phyloP scores from a whole-genome alignment of 176 grass and related monocot genomes.

The Chloris gayana region DNA sequence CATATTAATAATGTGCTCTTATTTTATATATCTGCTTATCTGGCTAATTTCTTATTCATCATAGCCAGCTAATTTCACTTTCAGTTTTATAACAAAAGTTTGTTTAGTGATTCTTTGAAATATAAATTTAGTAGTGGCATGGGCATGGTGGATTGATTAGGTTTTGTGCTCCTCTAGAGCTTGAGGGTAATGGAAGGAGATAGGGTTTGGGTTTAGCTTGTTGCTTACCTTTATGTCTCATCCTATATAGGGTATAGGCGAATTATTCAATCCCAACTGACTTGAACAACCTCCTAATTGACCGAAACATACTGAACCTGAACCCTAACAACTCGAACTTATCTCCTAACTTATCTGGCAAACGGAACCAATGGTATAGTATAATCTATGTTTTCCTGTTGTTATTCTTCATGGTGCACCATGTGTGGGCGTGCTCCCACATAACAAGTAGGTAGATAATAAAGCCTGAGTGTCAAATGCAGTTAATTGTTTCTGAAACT shows the following conservation, averaged over 20 bases:
- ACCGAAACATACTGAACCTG: neutral
- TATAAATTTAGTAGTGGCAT: neutral
- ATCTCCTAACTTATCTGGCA: neutral
- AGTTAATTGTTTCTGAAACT: neutral
- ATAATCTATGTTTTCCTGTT: too few species aligned
- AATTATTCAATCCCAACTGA: neutral
- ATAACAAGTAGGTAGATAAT: neutral
- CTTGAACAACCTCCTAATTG: neutral
- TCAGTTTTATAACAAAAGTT: constrained; percentile 12
- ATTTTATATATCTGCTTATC: too few species aligned
- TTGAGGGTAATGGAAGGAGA: neutral
- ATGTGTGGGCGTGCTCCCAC: neutral
- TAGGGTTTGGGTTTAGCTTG: neutral
- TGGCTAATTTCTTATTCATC: neutral
- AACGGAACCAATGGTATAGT: too few species aligned
- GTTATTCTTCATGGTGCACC: neutral
- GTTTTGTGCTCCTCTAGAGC: neutral
- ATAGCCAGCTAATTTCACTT: neutral
- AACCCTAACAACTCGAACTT: neutral
- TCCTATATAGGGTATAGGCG: neutral
- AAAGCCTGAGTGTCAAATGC: neutral
- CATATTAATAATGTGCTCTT: too few species aligned
- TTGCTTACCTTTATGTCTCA: neutral
- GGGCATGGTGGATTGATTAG: neutral
- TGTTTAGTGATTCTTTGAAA: neutral